These are phyloP conservation scores for Ceratobasidium papillatum DNA, from an alignment of 1,284 basidiomycete genomes.

Conservation along the genomic window DNA sequence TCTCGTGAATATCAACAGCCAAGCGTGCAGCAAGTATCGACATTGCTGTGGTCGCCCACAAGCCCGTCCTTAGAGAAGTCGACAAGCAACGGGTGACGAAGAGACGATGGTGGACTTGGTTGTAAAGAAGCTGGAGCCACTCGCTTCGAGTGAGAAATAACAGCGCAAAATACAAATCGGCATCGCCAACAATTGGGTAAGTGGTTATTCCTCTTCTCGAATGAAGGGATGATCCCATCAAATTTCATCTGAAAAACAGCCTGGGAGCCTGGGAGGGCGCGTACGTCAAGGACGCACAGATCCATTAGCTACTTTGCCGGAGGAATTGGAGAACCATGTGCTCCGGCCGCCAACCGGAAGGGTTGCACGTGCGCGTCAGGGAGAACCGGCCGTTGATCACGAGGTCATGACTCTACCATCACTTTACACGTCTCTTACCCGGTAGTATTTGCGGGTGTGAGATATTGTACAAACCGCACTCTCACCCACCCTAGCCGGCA, in stretches of 20 bases:
- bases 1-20: constrained; percentile 7
- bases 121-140: not conserved
- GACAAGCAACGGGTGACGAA: not conserved
- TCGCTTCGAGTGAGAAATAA: not conserved
- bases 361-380: not conserved
- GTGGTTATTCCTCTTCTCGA: not conserved
- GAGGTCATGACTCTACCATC: too few relatives aligned
- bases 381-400: too few relatives aligned
- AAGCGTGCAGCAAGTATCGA: constrained; percentile 7
- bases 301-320: not conserved
- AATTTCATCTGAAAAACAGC: constrained; percentile 13
- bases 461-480: too few relatives aligned
- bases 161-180: not conserved
- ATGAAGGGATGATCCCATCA: constrained; percentile 12
- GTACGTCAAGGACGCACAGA: not conserved
- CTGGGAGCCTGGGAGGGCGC: not conserved
- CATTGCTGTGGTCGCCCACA: constrained; percentile 1
- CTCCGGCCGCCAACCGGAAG: not conserved
- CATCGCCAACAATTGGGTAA: not conserved
- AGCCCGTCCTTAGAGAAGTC: not conserved
- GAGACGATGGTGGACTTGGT: not conserved
- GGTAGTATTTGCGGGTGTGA: too few relatives aligned
- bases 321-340: not conserved
- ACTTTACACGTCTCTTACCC: too few relatives aligned
- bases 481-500: too few relatives aligned